Conservation (phyloP, 192 early-diverging fungal species). For the Obelidium mucronatum region DNA sequence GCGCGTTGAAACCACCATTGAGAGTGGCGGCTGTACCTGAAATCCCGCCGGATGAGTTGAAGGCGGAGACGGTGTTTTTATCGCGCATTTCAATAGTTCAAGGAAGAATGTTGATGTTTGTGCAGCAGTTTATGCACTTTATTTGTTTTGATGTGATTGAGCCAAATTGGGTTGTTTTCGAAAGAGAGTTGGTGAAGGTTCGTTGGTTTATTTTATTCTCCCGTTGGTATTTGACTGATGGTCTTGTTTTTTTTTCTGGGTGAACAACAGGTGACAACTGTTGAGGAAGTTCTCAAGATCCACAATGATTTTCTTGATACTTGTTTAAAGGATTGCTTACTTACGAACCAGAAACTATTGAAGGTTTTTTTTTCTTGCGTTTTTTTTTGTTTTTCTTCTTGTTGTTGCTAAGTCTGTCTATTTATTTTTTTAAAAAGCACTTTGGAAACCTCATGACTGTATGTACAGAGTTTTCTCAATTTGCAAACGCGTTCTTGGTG, state of each 20-base stretch:
- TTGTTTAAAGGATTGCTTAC: constrained; percentile 90
- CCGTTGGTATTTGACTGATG: neutral
- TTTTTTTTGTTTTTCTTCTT: constrained; percentile 5
- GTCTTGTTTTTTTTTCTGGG: constrained; percentile 14
- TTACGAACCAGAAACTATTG: constrained; percentile 83
- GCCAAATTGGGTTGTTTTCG: constrained; percentile 83
- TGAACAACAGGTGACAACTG: constrained; percentile 67
- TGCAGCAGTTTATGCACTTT: constrained; percentile 92
- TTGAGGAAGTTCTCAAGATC: constrained; percentile 83
- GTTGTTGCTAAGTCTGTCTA: neutral
- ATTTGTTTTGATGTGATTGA: constrained; percentile 93
- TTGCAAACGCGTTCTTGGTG: constrained; percentile 61
- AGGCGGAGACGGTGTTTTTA: constrained; percentile 38
- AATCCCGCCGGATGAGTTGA: neutral
- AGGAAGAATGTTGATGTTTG: constrained; percentile 85
- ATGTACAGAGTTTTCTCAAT: constrained; percentile 65
- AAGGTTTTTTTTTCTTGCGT: constrained; percentile 67
- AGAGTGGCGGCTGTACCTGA: neutral
- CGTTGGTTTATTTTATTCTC: neutral
- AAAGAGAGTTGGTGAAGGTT: constrained; percentile 55
- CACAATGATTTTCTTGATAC: constrained; percentile 87
- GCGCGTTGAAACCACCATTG: neutral
- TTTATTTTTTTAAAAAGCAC: constrained; percentile 51
- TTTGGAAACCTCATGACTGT: constrained; percentile 68
- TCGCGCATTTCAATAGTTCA: constrained; percentile 74